Conservation (phyloP, 306 rosid species). For the Malus orientalis region DNA sequence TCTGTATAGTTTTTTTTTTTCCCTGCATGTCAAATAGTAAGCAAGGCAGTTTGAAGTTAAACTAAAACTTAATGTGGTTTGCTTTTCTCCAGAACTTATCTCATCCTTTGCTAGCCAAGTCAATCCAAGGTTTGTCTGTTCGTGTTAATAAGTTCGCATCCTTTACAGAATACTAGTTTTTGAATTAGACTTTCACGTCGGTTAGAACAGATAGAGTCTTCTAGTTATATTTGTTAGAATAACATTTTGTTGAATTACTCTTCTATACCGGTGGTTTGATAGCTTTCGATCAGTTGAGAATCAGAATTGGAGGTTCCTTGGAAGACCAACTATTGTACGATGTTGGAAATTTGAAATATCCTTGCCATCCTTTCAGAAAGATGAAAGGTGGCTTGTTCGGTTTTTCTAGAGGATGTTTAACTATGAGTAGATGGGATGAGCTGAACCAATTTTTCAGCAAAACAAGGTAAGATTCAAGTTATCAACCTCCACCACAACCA, state of each 20-base stretch:
- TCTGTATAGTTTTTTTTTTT: background rate
- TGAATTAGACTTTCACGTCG: background rate
- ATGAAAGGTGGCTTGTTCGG: conserved; percentile 62
- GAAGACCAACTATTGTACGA: conserved; percentile 86
- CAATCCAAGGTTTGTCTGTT: conserved; percentile 61
- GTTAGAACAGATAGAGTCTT: background rate
- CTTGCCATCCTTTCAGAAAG: conserved; percentile 79
- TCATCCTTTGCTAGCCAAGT: conserved; percentile 66
- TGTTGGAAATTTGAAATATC: conserved; percentile 49
- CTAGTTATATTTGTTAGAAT: background rate
- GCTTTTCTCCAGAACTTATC: conserved; percentile 70
- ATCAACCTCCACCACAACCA: background rate
- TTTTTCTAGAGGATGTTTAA: conserved; percentile 86
- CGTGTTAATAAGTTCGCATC: conserved; percentile 1
- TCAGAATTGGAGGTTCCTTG: conserved; percentile 92
- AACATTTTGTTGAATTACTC: background rate
- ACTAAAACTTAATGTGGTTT: conserved; percentile 23
- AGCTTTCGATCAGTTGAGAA: conserved; percentile 85
- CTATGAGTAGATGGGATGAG: conserved; percentile 86
- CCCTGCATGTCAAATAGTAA: background rate
- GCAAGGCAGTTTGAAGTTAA: conserved; percentile 4
- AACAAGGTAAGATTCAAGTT: conserved; percentile 58
- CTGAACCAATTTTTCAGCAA: conserved; percentile 65
- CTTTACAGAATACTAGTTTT: background rate
- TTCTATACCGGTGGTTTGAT: conserved; percentile 34